Conservation (phyloP, 2,329 filamentous ascomycete species). For the Beauveria brongniartii region DNA sequence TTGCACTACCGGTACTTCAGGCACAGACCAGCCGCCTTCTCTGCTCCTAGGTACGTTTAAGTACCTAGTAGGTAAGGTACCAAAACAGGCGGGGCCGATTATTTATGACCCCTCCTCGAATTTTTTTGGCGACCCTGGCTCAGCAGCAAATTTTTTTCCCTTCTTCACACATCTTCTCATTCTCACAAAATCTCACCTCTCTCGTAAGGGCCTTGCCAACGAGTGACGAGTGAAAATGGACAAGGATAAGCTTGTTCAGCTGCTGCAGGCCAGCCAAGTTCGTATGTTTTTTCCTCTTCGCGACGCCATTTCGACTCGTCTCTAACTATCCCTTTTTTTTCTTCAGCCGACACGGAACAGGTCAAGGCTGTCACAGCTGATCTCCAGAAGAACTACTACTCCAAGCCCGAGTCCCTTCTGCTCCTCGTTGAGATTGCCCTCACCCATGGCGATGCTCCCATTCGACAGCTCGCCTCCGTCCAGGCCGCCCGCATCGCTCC, state of each 20-base stretch:
- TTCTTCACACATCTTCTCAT: slow-evolving; percentile 5
- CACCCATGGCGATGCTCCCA: slow-evolving; percentile 61
- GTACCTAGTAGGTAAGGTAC: slow-evolving; percentile 2
- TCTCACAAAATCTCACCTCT: slow-evolving; percentile 1
- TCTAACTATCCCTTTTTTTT: slow-evolving; percentile 25
- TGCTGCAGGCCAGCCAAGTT: slow-evolving; percentile 80
- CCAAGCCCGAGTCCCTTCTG: slow-evolving; percentile 72
- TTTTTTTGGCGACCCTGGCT: slow-evolving; percentile 12
- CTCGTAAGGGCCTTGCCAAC: background rate
- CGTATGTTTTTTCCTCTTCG: slow-evolving; percentile 50
- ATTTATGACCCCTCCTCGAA: slow-evolving; percentile 8
- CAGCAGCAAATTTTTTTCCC: slow-evolving; percentile 4
- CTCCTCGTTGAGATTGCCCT: slow-evolving; percentile 83
- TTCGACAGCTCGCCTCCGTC: slow-evolving; percentile 86
- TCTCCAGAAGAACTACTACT: slow-evolving; percentile 90
- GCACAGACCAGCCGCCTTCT: background rate
- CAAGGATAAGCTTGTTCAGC: slow-evolving; percentile 69
- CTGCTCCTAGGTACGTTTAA: background rate
- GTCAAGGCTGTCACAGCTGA: slow-evolving; percentile 85
- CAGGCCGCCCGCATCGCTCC: slow-evolving; percentile 75
- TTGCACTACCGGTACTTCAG: background rate
- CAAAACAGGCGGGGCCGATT: slow-evolving; percentile 10
- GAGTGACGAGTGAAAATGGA: slow-evolving; percentile 28
- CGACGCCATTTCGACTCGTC: background rate
- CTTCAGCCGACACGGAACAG: slow-evolving; percentile 73